Conservation (phyloP, 805 yeast genomes). For the Schwanniomyces occidentalis region DNA sequence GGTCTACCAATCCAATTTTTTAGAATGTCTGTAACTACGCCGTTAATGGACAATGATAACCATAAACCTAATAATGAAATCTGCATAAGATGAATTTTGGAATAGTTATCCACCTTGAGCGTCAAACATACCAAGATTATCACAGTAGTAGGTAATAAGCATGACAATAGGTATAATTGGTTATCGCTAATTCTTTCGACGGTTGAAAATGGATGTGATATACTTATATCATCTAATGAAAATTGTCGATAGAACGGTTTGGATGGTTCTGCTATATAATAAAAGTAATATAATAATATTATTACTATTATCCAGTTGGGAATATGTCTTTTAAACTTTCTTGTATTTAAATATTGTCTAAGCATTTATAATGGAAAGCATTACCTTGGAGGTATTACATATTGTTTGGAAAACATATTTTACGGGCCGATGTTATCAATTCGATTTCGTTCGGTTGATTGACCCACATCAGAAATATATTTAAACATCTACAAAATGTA, state of each 20-base stretch:
- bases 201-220: conserved; percentile 32
- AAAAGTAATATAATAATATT: conserved; percentile 17
- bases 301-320: conserved; percentile 27
- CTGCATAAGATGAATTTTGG: conserved; percentile 25
- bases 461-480: too few species aligned
- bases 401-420: too few species aligned
- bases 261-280: conserved; percentile 20
- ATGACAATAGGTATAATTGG: conserved; percentile 28
- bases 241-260: conserved; percentile 31
- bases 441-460: too few species aligned
- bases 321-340: conserved; percentile 3
- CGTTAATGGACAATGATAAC: conserved; percentile 27
- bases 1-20: conserved; percentile 43
- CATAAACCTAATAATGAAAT: conserved; percentile 31
- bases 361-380: too few species aligned
- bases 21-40: conserved; percentile 36
- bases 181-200: conserved; percentile 31
- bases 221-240: conserved; percentile 23
- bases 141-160: conserved; percentile 25
- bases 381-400: too few species aligned
- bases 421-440: too few species aligned
- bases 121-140: conserved; percentile 12
- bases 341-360: conserved; percentile 1
- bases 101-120: conserved; percentile 5
- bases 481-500: too few species aligned